Evolutionary conservation across 179 eudicot genomes (phyloP), one percentile per base, ranked within the genome.

Genomic region (Actinidia chinensis): DNA sequence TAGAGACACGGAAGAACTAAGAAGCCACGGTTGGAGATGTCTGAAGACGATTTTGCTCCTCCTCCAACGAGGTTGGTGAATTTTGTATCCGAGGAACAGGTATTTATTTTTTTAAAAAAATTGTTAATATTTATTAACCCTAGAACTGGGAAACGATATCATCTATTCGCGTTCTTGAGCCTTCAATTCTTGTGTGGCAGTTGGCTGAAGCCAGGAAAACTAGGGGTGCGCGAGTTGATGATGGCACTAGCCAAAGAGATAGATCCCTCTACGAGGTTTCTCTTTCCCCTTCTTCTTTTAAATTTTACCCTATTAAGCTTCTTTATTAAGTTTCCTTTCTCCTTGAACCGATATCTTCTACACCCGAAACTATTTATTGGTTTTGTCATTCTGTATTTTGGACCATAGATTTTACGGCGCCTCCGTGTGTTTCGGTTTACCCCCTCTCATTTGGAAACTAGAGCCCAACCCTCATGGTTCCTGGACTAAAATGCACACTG

Each of bases 241-340:
- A 95, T 73, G 98, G 98, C 43, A 95, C 98, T 87, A 97, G 97
- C 25, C 98, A 95, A 84, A 83, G 98, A 76, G 98, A 95, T 77
- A 91, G 95, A 73, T 86, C 98, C 65, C 98, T 95, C 67, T 95
- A 58, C 73, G 97, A 95, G 96, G 98, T 94, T 60, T 50, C 20
- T 25, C 28, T 56, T 33, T 33, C 18, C 20, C 22, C 59, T 58
- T 28, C 7, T 56, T 6, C 47, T 46, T n/a, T 40, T 11, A 15
- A 22, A 10, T 28, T 73, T 2, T 52, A 6, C 76, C n/a, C n/a
- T n/a, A 4, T 33, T 28, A 28, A 28, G 33, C 20, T 55, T 14
- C 59, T 55, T 18, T 51, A 28, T 13, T 55, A 55, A 7, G 5
- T 58, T n/a, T 58, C 63, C 63, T 47, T 6, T 10, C 3, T 20